Evolutionary conservation across 441 rosid genomes (phyloP).

Genomic region (Biscutella laevigata): DNA sequence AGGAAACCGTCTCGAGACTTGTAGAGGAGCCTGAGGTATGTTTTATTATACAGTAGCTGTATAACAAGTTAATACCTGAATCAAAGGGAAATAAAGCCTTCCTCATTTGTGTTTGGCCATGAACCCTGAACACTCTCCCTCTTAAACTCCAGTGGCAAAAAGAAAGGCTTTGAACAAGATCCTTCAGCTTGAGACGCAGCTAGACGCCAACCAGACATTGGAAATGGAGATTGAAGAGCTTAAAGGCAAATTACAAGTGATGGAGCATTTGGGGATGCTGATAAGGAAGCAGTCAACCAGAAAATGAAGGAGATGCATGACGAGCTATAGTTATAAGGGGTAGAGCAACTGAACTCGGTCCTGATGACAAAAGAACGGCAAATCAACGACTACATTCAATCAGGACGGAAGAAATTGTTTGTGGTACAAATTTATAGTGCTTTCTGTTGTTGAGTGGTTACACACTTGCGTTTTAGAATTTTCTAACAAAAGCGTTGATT

Average conservation of each 20-base stretch:
- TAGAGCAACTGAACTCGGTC: constrained; percentile 35
- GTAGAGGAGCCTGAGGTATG: constrained; percentile 74
- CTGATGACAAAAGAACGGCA: constrained; percentile 67
- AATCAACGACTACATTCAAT: constrained; percentile 76
- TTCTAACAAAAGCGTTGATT: constrained; percentile 13
- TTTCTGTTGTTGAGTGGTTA: neutral
- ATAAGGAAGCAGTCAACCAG: constrained; percentile 56
- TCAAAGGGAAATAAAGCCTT: neutral
- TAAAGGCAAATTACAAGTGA: constrained; percentile 73
- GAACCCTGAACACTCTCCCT: neutral
- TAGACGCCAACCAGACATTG: constrained; percentile 67
- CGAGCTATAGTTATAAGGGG: constrained; percentile 38
- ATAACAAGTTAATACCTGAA: neutral
- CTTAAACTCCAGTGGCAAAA: constrained; percentile 58
- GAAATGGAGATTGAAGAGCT: constrained; percentile 86
- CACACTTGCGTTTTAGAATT: neutral
- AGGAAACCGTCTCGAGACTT: constrained; percentile 63
- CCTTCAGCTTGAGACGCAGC: constrained; percentile 56
- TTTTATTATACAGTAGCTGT: neutral
- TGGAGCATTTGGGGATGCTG: constrained; percentile 69
- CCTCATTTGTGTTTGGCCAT: neutral
- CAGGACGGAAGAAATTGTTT: constrained; percentile 56
- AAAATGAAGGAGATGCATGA: constrained; percentile 65
- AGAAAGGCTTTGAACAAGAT: constrained; percentile 50
- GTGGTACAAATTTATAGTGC: constrained; percentile 30